phyloP scores from a whole-genome alignment of 352 stramenopile genomes.

The Thalassiosira tumida region DNA sequence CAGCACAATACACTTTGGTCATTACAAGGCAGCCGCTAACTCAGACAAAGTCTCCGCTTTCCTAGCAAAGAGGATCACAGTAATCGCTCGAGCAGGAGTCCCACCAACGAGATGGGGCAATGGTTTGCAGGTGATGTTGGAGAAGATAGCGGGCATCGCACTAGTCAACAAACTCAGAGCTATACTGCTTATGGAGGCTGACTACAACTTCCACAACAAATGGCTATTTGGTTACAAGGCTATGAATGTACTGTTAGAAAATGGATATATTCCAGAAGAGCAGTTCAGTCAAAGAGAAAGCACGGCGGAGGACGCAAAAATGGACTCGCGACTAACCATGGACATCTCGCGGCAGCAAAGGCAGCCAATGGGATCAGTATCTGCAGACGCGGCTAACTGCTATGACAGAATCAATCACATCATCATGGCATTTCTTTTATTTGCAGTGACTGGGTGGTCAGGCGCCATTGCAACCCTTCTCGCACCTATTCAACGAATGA shows the following conservation, averaged over 20 bases:
- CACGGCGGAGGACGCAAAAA: slow-evolving; percentile 6
- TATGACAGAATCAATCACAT: slow-evolving; percentile 62
- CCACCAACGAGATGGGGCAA: slow-evolving; percentile 2
- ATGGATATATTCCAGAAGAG: slow-evolving; percentile 22
- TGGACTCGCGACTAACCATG: slow-evolving; percentile 14
- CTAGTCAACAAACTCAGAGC: slow-evolving; percentile 49
- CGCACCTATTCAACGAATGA: slow-evolving; percentile 50
- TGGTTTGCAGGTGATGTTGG: slow-evolving; percentile 48
- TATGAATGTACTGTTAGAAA: slow-evolving; percentile 10
- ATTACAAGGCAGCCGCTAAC: slow-evolving; percentile 66
- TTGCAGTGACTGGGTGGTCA: neutral
- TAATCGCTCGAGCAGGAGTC: neutral
- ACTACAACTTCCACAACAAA: slow-evolving; percentile 56
- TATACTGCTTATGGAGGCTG: slow-evolving; percentile 49
- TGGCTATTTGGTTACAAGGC: slow-evolving; percentile 1
- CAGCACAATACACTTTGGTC: slow-evolving; percentile 69
- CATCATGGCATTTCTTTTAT: slow-evolving; percentile 37
- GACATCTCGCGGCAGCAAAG: slow-evolving; percentile 42
- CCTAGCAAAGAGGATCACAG: slow-evolving; percentile 9
- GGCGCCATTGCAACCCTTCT: slow-evolving; percentile 12
- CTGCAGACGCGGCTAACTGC: slow-evolving; percentile 58
- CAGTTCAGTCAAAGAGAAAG: slow-evolving; percentile 34
- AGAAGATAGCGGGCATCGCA: slow-evolving; percentile 45
- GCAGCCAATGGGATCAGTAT: slow-evolving; percentile 11
- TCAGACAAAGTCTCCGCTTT: slow-evolving; percentile 41